Base-by-base conservation (phyloP, 73 alveolate genomes). In the Tetrahymena borealis region DNA sequence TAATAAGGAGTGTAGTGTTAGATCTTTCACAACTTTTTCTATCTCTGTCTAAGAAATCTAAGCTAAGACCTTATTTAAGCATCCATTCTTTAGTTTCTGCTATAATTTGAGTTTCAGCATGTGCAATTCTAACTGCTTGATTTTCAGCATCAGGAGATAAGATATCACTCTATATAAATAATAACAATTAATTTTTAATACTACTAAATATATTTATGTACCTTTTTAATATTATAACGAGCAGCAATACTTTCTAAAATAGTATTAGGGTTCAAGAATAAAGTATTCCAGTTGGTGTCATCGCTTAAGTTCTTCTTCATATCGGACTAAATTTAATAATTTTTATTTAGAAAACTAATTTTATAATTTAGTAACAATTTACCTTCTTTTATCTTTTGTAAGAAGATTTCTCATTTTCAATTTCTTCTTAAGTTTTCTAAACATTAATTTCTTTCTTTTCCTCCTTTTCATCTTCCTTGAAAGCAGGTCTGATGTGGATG, bases 51-150 rank as follows among this genome's bases (percentile, higher is more conserved):
- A 96, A 92, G 90, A 98, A 95, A 93, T 98, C 99, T 39, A 96
- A 92, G 95, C 97, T 97, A 28, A 98, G 94, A 11, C 99, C 99
- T 90, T 97, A 93, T n/a, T 94, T 96, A 42, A 94, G 94, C 95
- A 98, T 35, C 99, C 99, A 98, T 60, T 96, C 99, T 94, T 98
- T 98, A 39, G 99, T 98, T 94, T 98, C 99, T 43, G 97, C 94
- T 79, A 98, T 97, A 36, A 98, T 96, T 40, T 97, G 94, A 28
- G 99, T 98, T 93, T 98, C 99, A 95, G 97, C 97, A 39, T 96
- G 95, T 3, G 99, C 96, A 77, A 98, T 94, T 91, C 98, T 97
- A 32, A 97, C 99, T 37, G 99, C 99, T 11, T 98, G 93, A 95
- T 97, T 98, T 24, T 96, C 97, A 91, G 95, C 95, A 90, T 97